phyloP scores from a whole-genome alignment of 2,329 filamentous ascomycete genomes.

The Macrophomina pseudophaseolina region DNA sequence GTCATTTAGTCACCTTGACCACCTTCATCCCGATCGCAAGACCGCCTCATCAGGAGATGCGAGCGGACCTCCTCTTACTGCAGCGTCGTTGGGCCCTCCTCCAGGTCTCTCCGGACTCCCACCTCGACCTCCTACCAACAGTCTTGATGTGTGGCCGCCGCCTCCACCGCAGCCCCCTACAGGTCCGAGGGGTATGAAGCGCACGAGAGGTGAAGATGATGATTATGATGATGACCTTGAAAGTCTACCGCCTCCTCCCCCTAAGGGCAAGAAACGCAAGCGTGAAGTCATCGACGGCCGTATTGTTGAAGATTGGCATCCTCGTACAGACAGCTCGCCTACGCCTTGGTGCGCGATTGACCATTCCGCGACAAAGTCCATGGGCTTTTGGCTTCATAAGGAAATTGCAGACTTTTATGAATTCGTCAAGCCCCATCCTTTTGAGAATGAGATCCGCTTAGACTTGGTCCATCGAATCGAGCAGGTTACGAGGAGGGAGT shows the following conservation, averaged over 20 bases:
- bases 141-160: constrained; percentile 32
- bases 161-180: constrained; percentile 14
- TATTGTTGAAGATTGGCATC: constrained; percentile 52
- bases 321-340: constrained; percentile 42
- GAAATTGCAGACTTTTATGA: constrained; percentile 90
- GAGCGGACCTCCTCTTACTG: background rate
- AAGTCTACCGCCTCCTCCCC: constrained; percentile 12
- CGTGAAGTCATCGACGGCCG: constrained; percentile 46
- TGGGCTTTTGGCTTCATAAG: constrained; percentile 75
- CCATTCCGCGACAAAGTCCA: constrained; percentile 59
- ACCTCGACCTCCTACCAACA: constrained; percentile 15
- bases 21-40: constrained; percentile 33
- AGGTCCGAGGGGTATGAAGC: constrained; percentile 7
- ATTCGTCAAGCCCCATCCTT: constrained; percentile 76
- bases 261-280: constrained; percentile 74
- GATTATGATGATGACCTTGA: constrained; percentile 19
- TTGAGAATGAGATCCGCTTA: constrained; percentile 76
- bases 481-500: constrained; percentile 50
- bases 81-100: constrained; percentile 24
- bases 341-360: constrained; percentile 68
- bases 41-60: constrained; percentile 13
- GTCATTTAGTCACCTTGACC: constrained; percentile 42
- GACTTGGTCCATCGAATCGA: constrained; percentile 72
- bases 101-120: constrained; percentile 10
- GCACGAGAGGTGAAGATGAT: background rate